Base-by-base conservation (phyloP, 176 grass and related monocot species). In the Lolium rigidum region DNA sequence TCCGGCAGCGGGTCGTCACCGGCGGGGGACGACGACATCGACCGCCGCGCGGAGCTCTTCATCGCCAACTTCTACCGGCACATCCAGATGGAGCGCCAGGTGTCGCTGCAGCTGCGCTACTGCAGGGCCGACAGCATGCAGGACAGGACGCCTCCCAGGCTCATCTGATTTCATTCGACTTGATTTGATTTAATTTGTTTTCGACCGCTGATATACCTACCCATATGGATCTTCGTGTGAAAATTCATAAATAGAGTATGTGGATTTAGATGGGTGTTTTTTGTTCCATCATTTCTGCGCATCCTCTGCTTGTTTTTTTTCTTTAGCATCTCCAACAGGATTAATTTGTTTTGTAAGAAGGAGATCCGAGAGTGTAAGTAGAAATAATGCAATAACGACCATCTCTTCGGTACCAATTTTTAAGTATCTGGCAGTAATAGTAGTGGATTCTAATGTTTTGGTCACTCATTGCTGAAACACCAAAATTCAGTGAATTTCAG, bases 1-100 rank as follows among this genome's bases (percentile, higher is more conserved):
- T 47, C 46, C 64, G 37, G 20, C 10, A 38, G 10, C 68, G 58
- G 21, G 25, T 54, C 73, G 6, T 76, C 91, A 11, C 9, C 85
- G 51, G 25, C 31, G 0, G 87, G 70, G 10, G 72, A 83, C 43
- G 50, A 51, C 2, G 95, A 97, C 10, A 70, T 97, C 50, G 84
- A 97, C 78, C 69, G 52, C 39, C 93, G 78, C 69, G 95, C 95
- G 1, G 95, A 92, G 10, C 58, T 12, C 49, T 97, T 94, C 83
- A 97, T 97, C 47, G 72, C 65, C 4, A 90, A 82, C 13, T 97
- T 97, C 84, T 79, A 92, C 83, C 49, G 63, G 67, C 95, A 91
- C 52, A 86, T 94, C 50, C 78, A 83, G 70, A 84, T 94, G 90
- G 95, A 97, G 70, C 90, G 95, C 44, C 92, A 97, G 90, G 86